Conservation (phyloP, 345 rosid genomes). For the Euphorbia tirucalli region DNA sequence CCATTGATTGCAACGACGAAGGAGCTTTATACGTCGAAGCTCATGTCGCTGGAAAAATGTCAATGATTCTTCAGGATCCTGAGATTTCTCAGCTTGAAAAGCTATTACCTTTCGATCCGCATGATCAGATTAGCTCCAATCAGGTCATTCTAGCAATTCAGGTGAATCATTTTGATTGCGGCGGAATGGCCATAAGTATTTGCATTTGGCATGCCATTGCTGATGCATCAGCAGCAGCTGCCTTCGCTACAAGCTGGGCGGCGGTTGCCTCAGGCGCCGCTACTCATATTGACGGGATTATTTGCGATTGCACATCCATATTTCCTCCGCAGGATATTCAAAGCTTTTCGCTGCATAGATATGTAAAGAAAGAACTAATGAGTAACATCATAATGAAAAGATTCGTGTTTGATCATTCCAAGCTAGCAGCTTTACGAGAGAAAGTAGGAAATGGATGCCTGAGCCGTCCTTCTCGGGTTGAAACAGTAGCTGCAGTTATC, state of each 20-base stretch:
- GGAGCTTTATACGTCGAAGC: slow-evolving; percentile 7
- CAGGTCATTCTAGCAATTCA: slow-evolving; percentile 9
- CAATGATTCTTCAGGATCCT: background rate
- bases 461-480: background rate
- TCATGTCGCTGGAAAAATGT: background rate
- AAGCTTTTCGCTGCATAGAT: background rate
- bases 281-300: background rate
- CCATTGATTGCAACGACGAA: slow-evolving; percentile 14
- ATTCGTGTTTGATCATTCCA: slow-evolving; percentile 6
- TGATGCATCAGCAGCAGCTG: slow-evolving; percentile 12
- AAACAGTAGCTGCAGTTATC: slow-evolving; percentile 10
- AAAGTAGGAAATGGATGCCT: background rate
- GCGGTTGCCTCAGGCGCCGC: background rate
- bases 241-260: slow-evolving; percentile 18
- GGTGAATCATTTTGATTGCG: slow-evolving; percentile 18
- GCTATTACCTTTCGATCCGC: slow-evolving; percentile 1
- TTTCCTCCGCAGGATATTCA: slow-evolving; percentile 24
- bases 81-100: background rate
- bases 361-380: background rate
- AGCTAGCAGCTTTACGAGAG: background rate
- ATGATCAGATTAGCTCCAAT: background rate
- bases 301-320: slow-evolving; percentile 20
- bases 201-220: slow-evolving; percentile 21
- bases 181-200: slow-evolving; percentile 18
- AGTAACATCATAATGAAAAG: slow-evolving; percentile 5